Evolutionary conservation across 177 flowering plant genomes (phyloP).

Genomic region (Tripterygium wilfordii): DNA sequence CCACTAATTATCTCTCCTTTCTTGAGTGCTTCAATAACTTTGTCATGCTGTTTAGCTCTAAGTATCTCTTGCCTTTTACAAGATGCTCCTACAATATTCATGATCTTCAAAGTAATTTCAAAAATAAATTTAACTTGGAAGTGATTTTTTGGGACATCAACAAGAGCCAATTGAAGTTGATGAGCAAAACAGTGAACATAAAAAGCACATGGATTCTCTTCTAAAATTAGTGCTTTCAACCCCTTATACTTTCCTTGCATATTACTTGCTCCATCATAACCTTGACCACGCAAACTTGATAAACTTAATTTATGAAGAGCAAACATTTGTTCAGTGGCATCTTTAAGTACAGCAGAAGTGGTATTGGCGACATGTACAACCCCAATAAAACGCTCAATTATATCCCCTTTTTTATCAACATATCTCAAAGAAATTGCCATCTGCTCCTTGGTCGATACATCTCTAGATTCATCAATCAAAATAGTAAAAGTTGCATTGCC

Average conservation of each 20-base stretch:
- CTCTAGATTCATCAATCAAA: too few species aligned
- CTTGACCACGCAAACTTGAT: too few species aligned
- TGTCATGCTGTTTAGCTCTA: too few species aligned
- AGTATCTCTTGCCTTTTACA: too few species aligned
- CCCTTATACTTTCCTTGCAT: too few species aligned
- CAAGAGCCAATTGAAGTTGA: too few species aligned
- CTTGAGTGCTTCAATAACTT: too few species aligned
- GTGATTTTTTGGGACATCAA: conserved; percentile 3
- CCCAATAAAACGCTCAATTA: conserved; percentile 5
- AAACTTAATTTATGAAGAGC: not conserved
- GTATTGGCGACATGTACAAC: conserved; percentile 3
- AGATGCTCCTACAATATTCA: too few species aligned
- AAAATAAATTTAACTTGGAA: not conserved
- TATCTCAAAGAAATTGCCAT: conserved; percentile 1
- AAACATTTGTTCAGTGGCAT: conserved; percentile 1
- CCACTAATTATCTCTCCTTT: not conserved
- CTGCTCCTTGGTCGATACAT: conserved; percentile 3
- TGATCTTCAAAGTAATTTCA: too few species aligned
- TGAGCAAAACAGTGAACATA: conserved; percentile 18
- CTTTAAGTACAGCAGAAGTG: conserved; percentile 10
- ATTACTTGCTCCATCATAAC: too few species aligned
- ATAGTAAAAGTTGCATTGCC: conserved; percentile 4
- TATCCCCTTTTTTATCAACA: conserved; percentile 2
- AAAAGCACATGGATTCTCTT: conserved; percentile 1
- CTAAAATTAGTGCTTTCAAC: too few species aligned